Evolutionary conservation across 176 grass and related monocot species (phyloP).

Genomic region (Musa acuminata): DNA sequence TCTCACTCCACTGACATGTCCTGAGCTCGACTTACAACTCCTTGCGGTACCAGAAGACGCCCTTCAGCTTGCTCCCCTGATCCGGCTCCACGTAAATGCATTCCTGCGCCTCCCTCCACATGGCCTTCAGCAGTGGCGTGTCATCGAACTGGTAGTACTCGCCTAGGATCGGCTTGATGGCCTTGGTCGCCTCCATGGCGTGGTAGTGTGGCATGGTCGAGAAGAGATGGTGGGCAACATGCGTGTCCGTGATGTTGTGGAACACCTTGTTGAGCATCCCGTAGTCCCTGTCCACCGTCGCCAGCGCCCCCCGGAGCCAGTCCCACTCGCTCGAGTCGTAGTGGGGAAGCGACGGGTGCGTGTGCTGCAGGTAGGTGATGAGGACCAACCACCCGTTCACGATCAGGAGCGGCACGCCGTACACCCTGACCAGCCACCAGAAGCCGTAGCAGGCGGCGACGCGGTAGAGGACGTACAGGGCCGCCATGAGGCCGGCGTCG

Average conservation of each 20-base stretch:
- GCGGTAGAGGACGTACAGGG: neutral
- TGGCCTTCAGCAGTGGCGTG: slow-evolving; percentile 8
- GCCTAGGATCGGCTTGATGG: slow-evolving; percentile 13
- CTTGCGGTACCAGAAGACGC: slow-evolving; percentile 17
- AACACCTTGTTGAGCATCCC: slow-evolving; percentile 18
- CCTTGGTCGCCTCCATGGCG: slow-evolving; percentile 16
- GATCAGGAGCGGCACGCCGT: slow-evolving; percentile 16
- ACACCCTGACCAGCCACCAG: slow-evolving; percentile 15
- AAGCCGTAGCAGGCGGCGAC: neutral
- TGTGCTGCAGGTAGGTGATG: slow-evolving; percentile 22
- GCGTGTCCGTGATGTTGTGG: slow-evolving; percentile 23
- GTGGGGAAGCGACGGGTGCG: slow-evolving; percentile 8
- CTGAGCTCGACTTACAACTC: neutral
- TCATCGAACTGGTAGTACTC: slow-evolving; percentile 20
- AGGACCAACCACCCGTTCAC: slow-evolving; percentile 16
- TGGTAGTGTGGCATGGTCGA: slow-evolving; percentile 22
- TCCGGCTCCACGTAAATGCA: slow-evolving; percentile 17
- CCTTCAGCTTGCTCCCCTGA: neutral
- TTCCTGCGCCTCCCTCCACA: slow-evolving; percentile 19
- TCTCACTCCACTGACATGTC: too few species aligned
- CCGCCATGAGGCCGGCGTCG: slow-evolving; percentile 2
- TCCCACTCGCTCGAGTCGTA: slow-evolving; percentile 19
- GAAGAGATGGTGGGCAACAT: slow-evolving; percentile 16
- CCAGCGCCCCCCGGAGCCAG: slow-evolving; percentile 15
- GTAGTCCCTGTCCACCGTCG: slow-evolving; percentile 16